phyloP scores from a whole-genome alignment of 2,329 filamentous ascomycete species.

The Xylaria sp. region DNA sequence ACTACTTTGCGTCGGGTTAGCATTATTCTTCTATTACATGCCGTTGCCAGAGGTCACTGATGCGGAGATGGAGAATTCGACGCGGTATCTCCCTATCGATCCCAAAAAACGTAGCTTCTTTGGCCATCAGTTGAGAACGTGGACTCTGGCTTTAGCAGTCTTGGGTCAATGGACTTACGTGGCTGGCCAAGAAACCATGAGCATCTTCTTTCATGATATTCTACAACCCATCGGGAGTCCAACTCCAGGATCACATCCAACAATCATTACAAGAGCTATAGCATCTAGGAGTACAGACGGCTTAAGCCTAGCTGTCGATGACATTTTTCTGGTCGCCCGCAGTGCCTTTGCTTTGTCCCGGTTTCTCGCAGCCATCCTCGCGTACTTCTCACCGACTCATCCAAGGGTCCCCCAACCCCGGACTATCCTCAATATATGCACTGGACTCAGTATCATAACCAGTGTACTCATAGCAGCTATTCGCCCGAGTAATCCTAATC shows the following conservation, averaged over 20 bases:
- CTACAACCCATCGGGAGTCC: conserved; percentile 44
- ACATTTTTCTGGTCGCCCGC: conserved; percentile 76
- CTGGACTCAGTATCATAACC: conserved; percentile 64
- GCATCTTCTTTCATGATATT: conserved; percentile 64
- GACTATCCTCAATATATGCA: conserved; percentile 70
- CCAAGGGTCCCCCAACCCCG: conserved; percentile 66
- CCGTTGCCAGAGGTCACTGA: conserved; percentile 67
- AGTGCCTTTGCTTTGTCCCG: conserved; percentile 75
- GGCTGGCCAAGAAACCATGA: conserved; percentile 70
- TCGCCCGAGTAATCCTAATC: conserved; percentile 51
- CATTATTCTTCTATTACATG: conserved; percentile 72
- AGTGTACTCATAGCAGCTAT: conserved; percentile 55
- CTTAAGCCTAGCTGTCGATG: conserved; percentile 61
- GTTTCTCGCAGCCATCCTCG: conserved; percentile 69
- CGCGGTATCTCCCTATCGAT: conserved; percentile 56
- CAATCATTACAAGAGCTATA: conserved; percentile 44
- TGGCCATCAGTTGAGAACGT: conserved; percentile 60
- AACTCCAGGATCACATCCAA: not conserved
- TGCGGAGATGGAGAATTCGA: conserved; percentile 57
- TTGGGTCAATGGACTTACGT: conserved; percentile 81
- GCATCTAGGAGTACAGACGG: conserved; percentile 47
- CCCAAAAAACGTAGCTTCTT: conserved; percentile 54
- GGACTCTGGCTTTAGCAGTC: conserved; percentile 71
- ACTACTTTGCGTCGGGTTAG: conserved; percentile 72
- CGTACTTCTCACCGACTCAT: conserved; percentile 59